Base-by-base conservation (phyloP, 345 rosid species). In the Cardamine occulta region DNA sequence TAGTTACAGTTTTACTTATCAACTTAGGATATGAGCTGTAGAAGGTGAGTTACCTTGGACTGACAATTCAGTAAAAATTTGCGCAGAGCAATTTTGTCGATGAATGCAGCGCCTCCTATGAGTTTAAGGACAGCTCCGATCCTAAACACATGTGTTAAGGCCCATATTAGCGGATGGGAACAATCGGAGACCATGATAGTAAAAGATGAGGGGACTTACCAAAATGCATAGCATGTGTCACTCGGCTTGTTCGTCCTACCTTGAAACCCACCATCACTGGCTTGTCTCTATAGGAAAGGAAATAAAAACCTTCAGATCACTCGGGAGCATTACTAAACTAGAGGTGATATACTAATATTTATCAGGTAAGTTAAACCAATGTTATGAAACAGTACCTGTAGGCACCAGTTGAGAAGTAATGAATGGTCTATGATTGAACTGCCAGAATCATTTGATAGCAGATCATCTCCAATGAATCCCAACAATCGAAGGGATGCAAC, bases 171-270 rank as follows among this genome's bases (percentile, higher is more conserved):
- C 10, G 2, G 21, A 28, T 44, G 55, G 6, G 31, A 68, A 68
- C 28, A 68, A 54, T 7, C 10, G 28, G 53, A 44, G 15, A 10
- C 35, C 0, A 7, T 35, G 32, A 47, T 14, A 28, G 48, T 11
- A 2, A 19, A 60, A 35, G 49, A 37, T 74, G 70, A 34, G 58
- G 35, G 68, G 24, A 60, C 85, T 75, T 73, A 90, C 99, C 99
- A 95, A 82, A 90, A 95, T 53, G 99, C 97, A 79, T 92, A 95
- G 80, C 99, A 95, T 56, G 98, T 90, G 81, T 92, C 99, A 73
- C 97, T 95, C 37, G 81, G 76, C 75, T 95, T 92, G 83, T 88
- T 95, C 52, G 87, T 68, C 86, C 97, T 86, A 45, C 99, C 99
- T 80, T 92, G 97, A 81, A 90, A 88, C 64, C 99, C 99, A 74